These are phyloP conservation scores for Trametes villosa DNA, from an alignment of 768 basidiomycete species.

Conservation along the genomic window DNA sequence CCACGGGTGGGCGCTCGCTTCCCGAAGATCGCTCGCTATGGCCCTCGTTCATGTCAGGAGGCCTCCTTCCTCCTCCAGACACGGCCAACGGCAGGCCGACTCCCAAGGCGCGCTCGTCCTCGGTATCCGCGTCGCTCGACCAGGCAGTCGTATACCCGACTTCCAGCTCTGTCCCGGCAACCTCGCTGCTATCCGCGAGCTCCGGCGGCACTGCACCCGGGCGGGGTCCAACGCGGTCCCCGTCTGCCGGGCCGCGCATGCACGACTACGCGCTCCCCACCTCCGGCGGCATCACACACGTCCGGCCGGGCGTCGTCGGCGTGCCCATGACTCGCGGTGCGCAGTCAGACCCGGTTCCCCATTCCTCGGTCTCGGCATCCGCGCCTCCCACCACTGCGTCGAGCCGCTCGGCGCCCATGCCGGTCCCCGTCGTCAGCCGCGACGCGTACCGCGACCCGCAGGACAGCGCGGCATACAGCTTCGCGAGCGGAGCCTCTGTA, in stretches of 20 bases:
- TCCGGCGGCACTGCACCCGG: conserved; percentile 32
- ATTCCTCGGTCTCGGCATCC: not conserved
- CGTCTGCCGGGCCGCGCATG: conserved; percentile 56
- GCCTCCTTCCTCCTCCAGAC: conserved; percentile 60
- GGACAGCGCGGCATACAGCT: conserved; percentile 31
- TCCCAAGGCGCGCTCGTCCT: conserved; percentile 13
- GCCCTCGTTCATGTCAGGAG: conserved; percentile 82
- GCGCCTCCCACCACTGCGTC: not conserved
- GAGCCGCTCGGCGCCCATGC: conserved; percentile 40
- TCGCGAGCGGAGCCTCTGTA: conserved; percentile 37
- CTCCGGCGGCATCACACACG: conserved; percentile 53
- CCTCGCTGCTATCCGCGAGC: conserved; percentile 30
- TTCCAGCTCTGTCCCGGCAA: conserved; percentile 59
- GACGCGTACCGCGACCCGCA: conserved; percentile 36
- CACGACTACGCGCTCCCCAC: conserved; percentile 65
- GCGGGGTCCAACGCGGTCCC: conserved; percentile 15
- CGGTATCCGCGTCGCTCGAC: conserved; percentile 22
- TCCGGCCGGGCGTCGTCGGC: conserved; percentile 60
- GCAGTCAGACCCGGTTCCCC: not conserved
- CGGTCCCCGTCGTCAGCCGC: conserved; percentile 28
- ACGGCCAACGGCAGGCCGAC: conserved; percentile 22
- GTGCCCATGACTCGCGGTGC: conserved; percentile 36
- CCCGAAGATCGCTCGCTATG: conserved; percentile 95
- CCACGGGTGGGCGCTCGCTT: conserved; percentile 70
- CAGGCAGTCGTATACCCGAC: conserved; percentile 33